Evolutionary conservation across 148 eudicot species (phyloP).

Genomic region (Diospyros lotus): DNA sequence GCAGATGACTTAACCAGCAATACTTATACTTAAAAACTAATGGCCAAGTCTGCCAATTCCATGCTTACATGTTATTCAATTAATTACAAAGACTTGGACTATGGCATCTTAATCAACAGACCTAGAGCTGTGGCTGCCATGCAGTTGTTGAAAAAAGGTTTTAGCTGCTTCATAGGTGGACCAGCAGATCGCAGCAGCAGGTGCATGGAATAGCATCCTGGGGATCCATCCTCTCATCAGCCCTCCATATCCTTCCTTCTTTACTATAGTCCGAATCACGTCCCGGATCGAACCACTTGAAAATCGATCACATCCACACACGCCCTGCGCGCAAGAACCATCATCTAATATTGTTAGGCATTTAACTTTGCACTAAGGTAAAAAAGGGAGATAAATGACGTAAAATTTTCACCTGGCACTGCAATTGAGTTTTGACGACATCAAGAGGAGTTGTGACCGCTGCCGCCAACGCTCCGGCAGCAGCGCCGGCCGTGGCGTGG

Average conservation of each 20-base stretch:
- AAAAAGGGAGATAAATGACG: no score
- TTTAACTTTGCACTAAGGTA: no score
- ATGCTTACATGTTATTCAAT: no score
- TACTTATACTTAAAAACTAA: no score
- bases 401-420: slow-evolving; percentile 36
- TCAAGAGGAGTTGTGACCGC: slow-evolving; percentile 50
- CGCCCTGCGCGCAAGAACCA: slow-evolving; percentile 26
- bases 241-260: slow-evolving; percentile 41
- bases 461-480: slow-evolving; percentile 40
- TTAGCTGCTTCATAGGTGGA: slow-evolving; percentile 53
- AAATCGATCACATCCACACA: slow-evolving; percentile 53
- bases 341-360: no score
- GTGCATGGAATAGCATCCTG: slow-evolving; percentile 54
- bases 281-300: slow-evolving; percentile 37
- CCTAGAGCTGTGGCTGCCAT: slow-evolving; percentile 24
- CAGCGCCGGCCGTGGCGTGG: slow-evolving; percentile 45
- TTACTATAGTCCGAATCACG: slow-evolving; percentile 29
- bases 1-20: no score
- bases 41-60: no score
- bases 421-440: slow-evolving; percentile 48
- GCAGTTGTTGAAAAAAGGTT: slow-evolving; percentile 33
- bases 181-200: slow-evolving; percentile 59
- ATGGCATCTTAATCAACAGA: no score
- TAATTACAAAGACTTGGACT: no score
- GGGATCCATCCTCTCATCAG: slow-evolving; percentile 54